Percentiles rank a stretch among this genome's conserved stretches.
Evolutionary conservation across 2,329 filamentous ascomycete species (phyloP).

Genomic region (Claviceps paspali): DNA sequence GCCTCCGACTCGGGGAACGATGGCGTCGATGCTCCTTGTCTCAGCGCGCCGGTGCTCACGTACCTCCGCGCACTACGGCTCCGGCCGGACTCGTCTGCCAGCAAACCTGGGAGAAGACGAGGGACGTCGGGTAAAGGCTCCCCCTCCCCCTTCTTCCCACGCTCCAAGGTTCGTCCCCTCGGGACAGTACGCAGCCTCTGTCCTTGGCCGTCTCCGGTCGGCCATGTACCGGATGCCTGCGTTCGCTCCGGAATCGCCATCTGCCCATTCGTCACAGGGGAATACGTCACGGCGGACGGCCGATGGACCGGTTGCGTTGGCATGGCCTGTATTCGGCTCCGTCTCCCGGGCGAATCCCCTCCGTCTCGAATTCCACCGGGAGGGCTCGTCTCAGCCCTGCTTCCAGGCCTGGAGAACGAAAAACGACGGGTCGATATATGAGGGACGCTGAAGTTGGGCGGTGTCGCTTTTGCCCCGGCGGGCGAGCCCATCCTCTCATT

Average conservation of each 20-base stretch:
- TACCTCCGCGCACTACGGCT: conserved; percentile 3
- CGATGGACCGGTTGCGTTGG: conserved; percentile 33
- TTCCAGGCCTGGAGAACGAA: conserved; percentile 21
- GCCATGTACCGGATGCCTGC: background rate
- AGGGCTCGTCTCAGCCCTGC: conserved; percentile 5
- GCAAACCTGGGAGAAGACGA: background rate
- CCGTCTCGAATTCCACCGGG: conserved; percentile 3
- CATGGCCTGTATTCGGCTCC: conserved; percentile 26
- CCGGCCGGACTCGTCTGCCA: background rate
- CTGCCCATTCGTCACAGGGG: conserved; percentile 10
- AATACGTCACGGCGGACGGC: conserved; percentile 38
- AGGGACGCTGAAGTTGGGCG: conserved; percentile 40
- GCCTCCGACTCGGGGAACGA: background rate
- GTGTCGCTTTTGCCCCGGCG: conserved; percentile 12
- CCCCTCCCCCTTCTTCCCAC: too few relatives aligned
- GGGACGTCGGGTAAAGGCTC: conserved; percentile 1
- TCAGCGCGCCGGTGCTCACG: conserved; percentile 3
- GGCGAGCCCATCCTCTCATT: conserved; percentile 6
- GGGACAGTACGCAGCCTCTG: conserved; percentile 1
- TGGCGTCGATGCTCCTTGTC: background rate
- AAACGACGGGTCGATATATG: conserved; percentile 30
- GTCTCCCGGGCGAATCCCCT: background rate
- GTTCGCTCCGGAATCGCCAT: conserved; percentile 3
- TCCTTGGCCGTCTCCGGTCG: background rate
- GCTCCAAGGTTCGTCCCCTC: conserved; percentile 1